phyloP scores from a whole-genome alignment of 1,284 basidiomycete genomes.

The Peniophora sp. region DNA sequence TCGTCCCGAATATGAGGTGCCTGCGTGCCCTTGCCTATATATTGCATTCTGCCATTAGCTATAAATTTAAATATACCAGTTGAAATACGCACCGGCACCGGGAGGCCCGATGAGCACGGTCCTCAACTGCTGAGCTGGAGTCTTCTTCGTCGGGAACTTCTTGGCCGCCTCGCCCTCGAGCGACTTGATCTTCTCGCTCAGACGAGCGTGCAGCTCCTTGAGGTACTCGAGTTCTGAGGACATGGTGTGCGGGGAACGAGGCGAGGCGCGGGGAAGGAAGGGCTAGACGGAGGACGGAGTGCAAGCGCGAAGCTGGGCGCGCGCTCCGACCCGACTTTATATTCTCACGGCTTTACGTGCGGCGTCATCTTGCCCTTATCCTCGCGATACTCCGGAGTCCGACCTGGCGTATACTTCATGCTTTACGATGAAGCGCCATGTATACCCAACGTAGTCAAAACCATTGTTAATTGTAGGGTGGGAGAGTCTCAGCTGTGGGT shows the following conservation, averaged over 20 bases:
- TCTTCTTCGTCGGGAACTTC: constrained; percentile 33
- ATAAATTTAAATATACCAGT: too few species aligned
- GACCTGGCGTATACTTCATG: too few species aligned
- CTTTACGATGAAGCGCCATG: too few species aligned
- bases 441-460: too few species aligned
- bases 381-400: too few species aligned
- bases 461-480: too few species aligned
- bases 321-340: too few species aligned
- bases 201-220: constrained; percentile 78
- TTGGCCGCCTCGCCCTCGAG: constrained; percentile 62
- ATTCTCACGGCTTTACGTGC: too few species aligned
- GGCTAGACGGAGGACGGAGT: not conserved
- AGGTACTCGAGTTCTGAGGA: constrained; percentile 81
- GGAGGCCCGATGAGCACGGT: constrained; percentile 95
- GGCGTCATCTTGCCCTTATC: too few species aligned
- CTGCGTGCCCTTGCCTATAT: constrained; percentile 92
- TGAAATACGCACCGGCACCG: constrained; percentile 71
- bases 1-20: constrained; percentile 89
- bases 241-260: constrained; percentile 14
- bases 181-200: constrained; percentile 70
- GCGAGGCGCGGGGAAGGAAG: not conserved
- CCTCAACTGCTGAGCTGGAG: constrained; percentile 75
- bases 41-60: not conserved
- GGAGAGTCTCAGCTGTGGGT: too few species aligned
- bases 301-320: not conserved